Percentiles rank a stretch among this genome's conserved stretches.
phyloP scores from a whole-genome alignment of 75 land plant species.

The Sequoia sempervirens region DNA sequence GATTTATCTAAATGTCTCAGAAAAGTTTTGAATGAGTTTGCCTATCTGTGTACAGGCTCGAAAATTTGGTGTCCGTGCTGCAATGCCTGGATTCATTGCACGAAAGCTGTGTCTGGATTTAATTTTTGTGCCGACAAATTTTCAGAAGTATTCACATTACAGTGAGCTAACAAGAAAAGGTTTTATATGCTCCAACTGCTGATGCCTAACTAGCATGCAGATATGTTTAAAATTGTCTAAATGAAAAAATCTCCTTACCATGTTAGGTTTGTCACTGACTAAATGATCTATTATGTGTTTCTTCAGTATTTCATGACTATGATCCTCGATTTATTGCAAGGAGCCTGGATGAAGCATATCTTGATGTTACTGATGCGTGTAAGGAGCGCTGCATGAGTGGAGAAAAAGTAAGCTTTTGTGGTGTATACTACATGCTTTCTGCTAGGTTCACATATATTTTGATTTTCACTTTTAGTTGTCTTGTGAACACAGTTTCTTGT shows the following conservation, averaged over 20 bases:
- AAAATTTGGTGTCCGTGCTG: constrained; percentile 90
- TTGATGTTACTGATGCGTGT: constrained; percentile 78
- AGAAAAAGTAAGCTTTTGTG: constrained; percentile 45
- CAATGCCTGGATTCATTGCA: constrained; percentile 97
- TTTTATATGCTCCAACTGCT: constrained; percentile 3
- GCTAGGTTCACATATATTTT: not conserved
- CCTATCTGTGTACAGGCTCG: constrained; percentile 51
- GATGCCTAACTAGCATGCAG: not conserved
- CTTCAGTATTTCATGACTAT: constrained; percentile 63
- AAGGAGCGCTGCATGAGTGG: constrained; percentile 27
- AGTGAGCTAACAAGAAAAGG: constrained; percentile 81
- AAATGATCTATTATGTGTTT: not conserved
- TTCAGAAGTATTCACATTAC: constrained; percentile 69
- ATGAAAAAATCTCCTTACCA: not conserved
- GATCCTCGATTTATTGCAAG: constrained; percentile 74
- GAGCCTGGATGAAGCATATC: constrained; percentile 93
- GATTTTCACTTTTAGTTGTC: not conserved
- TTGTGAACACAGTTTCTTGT: not conserved
- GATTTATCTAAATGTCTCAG: not conserved
- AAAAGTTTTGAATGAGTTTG: not conserved
- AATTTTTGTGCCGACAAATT: constrained; percentile 72
- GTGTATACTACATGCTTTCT: not conserved
- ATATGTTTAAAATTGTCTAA: not conserved
- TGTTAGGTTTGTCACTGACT: not conserved
- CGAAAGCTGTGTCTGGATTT: constrained; percentile 71